These are phyloP conservation scores for Aspergillus sclerotiicarbonarius DNA, from an alignment of 495 filamentous ascomycete genomes.

Conservation along the genomic window DNA sequence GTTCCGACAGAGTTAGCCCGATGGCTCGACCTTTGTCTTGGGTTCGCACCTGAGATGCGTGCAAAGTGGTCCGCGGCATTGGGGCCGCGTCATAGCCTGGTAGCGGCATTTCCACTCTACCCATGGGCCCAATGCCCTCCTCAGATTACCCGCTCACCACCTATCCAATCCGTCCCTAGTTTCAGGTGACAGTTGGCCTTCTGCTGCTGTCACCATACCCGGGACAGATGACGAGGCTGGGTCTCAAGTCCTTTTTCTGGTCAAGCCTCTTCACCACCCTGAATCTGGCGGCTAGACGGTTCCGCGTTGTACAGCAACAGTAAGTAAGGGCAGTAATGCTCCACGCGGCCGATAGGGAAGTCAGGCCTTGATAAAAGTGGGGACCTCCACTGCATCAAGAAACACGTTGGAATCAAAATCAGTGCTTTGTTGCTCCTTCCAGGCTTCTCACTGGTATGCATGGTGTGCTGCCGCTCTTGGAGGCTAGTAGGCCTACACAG, in stretches of 20 bases:
- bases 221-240: neutral
- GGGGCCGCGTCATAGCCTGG: constrained; percentile 7
- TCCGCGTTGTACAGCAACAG: neutral
- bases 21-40: neutral
- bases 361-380: neutral
- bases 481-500: no score
- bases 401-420: neutral
- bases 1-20: neutral
- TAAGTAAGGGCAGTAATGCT: neutral
- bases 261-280: neutral
- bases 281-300: neutral
- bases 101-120: neutral
- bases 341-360: neutral
- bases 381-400: neutral
- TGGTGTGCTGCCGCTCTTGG: no score
- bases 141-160: neutral
- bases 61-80: neutral
- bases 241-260: neutral
- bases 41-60: neutral
- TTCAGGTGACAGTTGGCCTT: neutral
- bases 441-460: no score
- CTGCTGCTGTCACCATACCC: neutral
- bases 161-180: neutral
- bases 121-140: neutral
- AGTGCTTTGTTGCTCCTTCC: neutral